Evolutionary conservation across 75 land plant species (phyloP).

Genomic region (Selaginella tamariscina): DNA sequence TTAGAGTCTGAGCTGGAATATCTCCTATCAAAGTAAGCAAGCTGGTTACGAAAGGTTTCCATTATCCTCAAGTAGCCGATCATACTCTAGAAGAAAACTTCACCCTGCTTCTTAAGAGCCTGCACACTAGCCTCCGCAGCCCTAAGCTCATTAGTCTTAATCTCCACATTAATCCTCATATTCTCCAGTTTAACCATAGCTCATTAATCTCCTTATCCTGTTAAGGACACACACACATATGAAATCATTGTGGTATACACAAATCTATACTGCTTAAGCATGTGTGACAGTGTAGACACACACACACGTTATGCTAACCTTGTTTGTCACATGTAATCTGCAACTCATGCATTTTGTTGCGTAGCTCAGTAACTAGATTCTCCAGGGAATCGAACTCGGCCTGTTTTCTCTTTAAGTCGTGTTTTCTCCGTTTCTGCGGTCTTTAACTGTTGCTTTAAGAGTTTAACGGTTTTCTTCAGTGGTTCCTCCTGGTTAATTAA

Average conservation of each 20-base stretch:
- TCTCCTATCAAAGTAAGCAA: slow-evolving; percentile 50
- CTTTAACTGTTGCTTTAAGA: background rate
- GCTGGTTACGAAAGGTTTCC: slow-evolving; percentile 50
- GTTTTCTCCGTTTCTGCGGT: background rate
- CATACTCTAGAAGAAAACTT: slow-evolving; percentile 73
- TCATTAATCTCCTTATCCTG: slow-evolving; percentile 7
- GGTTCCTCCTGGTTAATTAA: background rate
- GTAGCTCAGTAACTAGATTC: background rate
- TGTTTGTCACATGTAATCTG: no score
- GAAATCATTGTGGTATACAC: no score
- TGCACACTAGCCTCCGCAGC: slow-evolving; percentile 51
- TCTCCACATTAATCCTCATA: slow-evolving; percentile 35
- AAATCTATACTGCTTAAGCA: no score
- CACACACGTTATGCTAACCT: no score
- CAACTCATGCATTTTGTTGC: background rate
- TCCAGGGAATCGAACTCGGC: background rate
- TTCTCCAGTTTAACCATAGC: slow-evolving; percentile 33
- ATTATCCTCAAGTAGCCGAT: slow-evolving; percentile 67
- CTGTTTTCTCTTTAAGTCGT: background rate
- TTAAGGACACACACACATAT: no score
- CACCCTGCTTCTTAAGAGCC: slow-evolving; percentile 71
- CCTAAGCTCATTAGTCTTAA: slow-evolving; percentile 34
- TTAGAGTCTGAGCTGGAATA: slow-evolving; percentile 53
- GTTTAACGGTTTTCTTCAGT: background rate
- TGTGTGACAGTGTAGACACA: no score